Conservation (phyloP, 768 basidiomycete species). For the Antrodiella citrinella region DNA sequence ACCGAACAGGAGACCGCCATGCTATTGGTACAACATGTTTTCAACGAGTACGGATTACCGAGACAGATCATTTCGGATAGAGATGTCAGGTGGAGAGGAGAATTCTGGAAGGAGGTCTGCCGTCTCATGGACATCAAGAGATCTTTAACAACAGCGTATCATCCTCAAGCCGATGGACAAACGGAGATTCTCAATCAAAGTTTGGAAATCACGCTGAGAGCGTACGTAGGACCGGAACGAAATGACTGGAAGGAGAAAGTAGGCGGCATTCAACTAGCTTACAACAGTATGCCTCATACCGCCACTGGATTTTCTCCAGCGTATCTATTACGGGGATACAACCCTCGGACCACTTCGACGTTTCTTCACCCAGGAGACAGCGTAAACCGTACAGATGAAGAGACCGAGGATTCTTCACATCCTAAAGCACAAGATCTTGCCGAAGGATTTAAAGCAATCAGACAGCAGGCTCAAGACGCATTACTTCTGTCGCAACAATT, state of each 20-base stretch:
- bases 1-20: not conserved
- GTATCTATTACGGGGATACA: conserved; percentile 14
- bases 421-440: too few species aligned
- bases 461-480: conserved; percentile 6
- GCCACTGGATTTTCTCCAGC: conserved; percentile 17
- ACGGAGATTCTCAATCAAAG: conserved; percentile 28
- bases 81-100: conserved; percentile 3
- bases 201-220: conserved; percentile 24
- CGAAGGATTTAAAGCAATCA: conserved; percentile 1
- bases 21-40: not conserved
- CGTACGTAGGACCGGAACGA: conserved; percentile 21
- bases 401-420: conserved; percentile 6
- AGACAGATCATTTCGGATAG: conserved; percentile 7
- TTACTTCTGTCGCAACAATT: conserved; percentile 11
- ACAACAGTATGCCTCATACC: conserved; percentile 24
- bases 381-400: not conserved
- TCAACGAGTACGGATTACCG: not conserved
- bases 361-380: too few species aligned
- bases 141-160: conserved; percentile 25
- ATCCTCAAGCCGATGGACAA: conserved; percentile 33
- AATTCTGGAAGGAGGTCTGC: conserved; percentile 23
- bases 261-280: conserved; percentile 23
- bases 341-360: too few species aligned
- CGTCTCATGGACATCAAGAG: conserved; percentile 11
- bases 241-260: conserved; percentile 25